Evolutionary conservation across 1,284 basidiomycete genomes (phyloP), one percentile per base, ranked within the genome.

Genomic region (Stereum hirsutum): DNA sequence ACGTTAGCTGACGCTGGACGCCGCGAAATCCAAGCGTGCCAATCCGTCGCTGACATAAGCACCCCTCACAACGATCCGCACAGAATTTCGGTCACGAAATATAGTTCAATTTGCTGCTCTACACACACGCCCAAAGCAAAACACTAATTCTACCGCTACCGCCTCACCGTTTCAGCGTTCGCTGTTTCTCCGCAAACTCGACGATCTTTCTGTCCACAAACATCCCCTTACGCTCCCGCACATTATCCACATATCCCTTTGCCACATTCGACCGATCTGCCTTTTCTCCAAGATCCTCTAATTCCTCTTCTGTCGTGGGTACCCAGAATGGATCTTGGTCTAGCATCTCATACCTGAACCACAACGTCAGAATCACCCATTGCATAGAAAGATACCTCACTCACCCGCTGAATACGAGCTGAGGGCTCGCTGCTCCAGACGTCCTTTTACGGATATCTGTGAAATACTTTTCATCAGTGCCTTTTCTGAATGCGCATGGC

Each of bases 261-360:
- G 95, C 95, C n/a, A 97, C 70, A 59, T 99, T 99, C 17, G 83
- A 80, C 41, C 89, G 72, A 59, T 99, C 96, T 2, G 94, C 86
- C 61, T 97, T 96, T 59, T 95, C 91, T 37, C 96, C 96, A 6
- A 99, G 70, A 60, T 98, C 95, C 63, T 99, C 96, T 33, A 99
- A 70, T 57, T 99, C 96, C 59, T 97, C 96, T 56, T 96, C 89
- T 0, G 96, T 99, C 6, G 91, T 92, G 0, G 96, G 96, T 0
- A 99, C 94, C 96, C 96, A 99, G 70, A 95, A 99, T 2, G 96
- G 96, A 68, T 99, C 93, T 53, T 84, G 78, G 62, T 93, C 89
- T 24, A 96, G 72, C 54, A 91, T 72, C 60, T 95, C 89, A 61
- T 89, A 91, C 35, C 86, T 88, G 50, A 11, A 14, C 20, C 11